Percentiles rank a stretch among this genome's conserved stretches.
These are phyloP conservation scores for Pistacia integerrima DNA, from an alignment of 345 rosid species.

Conservation along the genomic window DNA sequence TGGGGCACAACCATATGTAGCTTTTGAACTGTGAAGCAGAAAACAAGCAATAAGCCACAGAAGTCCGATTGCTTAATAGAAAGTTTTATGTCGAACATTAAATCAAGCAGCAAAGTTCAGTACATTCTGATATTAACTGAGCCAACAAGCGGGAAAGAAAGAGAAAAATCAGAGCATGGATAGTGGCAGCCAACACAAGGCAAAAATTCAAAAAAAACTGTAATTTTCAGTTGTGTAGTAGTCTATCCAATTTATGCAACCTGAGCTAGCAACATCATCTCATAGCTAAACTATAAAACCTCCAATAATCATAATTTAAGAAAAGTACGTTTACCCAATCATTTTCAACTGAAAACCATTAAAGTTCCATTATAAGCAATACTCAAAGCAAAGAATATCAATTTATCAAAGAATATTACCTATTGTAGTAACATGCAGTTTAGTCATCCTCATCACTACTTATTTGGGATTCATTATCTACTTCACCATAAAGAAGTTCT, in stretches of 20 bases:
- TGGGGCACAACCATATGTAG: not conserved
- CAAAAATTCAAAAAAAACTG: not conserved
- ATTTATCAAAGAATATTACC: constrained; percentile 11
- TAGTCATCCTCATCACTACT: constrained; percentile 63
- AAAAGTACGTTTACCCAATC: not conserved
- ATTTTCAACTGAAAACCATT: not conserved
- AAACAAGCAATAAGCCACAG: constrained; percentile 6
- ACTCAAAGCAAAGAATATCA: not conserved
- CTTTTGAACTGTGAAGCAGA: constrained; percentile 9
- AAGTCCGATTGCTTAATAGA: not conserved
- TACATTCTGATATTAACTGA: not conserved
- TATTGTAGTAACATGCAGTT: not conserved
- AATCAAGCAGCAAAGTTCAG: constrained; percentile 9
- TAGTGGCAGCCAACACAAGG: not conserved
- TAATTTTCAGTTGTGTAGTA: not conserved
- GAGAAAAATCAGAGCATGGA: not conserved
- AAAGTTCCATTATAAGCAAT: not conserved
- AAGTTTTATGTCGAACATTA: not conserved
- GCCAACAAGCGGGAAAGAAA: not conserved
- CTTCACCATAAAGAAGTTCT: constrained; percentile 58
- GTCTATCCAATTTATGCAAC: not conserved
- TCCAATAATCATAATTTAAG: not conserved
- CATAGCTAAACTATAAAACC: not conserved
- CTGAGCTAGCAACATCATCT: not conserved
- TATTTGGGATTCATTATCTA: constrained; percentile 70